phyloP scores from a whole-genome alignment of 371 early-diverging fungal species.

The Actinomucor elegans region DNA sequence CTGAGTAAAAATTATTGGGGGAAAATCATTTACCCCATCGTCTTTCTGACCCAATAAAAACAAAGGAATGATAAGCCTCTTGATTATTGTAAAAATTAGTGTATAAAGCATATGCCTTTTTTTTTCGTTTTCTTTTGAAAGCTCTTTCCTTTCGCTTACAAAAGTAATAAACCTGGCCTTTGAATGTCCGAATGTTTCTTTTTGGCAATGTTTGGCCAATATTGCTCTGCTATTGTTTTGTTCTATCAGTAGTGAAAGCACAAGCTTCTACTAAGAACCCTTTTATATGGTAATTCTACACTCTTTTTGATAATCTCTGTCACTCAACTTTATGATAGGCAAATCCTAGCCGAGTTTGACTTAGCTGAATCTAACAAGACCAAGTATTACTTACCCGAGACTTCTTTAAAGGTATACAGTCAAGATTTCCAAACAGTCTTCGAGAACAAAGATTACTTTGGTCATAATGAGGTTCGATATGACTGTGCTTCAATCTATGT shows the following conservation, averaged over 20 bases:
- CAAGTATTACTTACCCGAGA: slow-evolving; percentile 15
- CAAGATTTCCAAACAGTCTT: slow-evolving; percentile 44
- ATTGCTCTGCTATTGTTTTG: background rate
- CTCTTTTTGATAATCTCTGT: background rate
- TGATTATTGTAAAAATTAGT: too few species aligned
- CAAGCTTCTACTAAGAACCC: slow-evolving; percentile 18
- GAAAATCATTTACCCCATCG: too few species aligned
- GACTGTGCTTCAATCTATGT: background rate
- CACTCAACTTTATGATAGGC: slow-evolving; percentile 7
- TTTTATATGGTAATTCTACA: slow-evolving; percentile 11
- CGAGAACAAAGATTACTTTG: slow-evolving; percentile 26
- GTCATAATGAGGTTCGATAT: slow-evolving; percentile 26
- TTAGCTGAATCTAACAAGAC: slow-evolving; percentile 14
- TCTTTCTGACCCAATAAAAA: too few species aligned
- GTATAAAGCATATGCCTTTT: too few species aligned
- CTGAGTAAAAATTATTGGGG: too few species aligned
- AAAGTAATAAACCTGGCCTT: too few species aligned
- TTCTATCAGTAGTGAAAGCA: background rate
- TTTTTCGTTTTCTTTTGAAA: too few species aligned
- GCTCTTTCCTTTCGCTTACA: too few species aligned
- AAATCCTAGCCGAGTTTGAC: slow-evolving; percentile 18
- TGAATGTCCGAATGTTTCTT: slow-evolving; percentile 18
- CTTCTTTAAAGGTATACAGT: slow-evolving; percentile 30
- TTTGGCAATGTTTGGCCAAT: slow-evolving; percentile 11
- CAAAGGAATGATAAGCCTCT: too few species aligned